A percentile compares a stretch with the other conserved stretches of the same genome.
phyloP scores from a whole-genome alignment of 2,329 filamentous ascomycete genomes.

The Aspergillus intermedius region DNA sequence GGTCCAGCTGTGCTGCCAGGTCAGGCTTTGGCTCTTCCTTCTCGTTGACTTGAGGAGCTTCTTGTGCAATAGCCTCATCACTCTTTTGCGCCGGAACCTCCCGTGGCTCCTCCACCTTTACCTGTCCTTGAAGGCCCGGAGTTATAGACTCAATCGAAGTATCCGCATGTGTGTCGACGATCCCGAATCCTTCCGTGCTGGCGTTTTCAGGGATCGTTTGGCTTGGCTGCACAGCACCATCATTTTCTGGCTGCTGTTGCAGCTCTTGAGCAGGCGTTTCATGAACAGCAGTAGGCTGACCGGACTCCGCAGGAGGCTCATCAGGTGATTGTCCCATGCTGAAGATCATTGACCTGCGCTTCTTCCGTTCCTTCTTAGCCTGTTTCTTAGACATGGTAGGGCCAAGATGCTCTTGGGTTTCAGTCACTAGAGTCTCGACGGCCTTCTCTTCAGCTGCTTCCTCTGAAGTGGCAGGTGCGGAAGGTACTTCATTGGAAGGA shows the following conservation, averaged over 20 bases:
- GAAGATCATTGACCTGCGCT: slow-evolving; percentile 11
- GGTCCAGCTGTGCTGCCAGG: not conserved
- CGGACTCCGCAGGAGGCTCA: too few species aligned
- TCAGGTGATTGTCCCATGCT: too few species aligned
- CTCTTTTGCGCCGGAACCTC: slow-evolving; percentile 9
- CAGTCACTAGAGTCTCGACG: not conserved
- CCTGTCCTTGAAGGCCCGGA: too few species aligned
- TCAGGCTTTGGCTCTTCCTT: not conserved
- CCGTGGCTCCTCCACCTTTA: slow-evolving; percentile 10
- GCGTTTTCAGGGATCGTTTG: too few species aligned
- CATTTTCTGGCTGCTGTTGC: too few species aligned
- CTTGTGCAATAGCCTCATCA: slow-evolving; percentile 4
- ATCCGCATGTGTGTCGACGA: too few species aligned
- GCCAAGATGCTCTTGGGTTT: not conserved
- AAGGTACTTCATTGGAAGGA: not conserved
- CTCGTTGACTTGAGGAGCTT: not conserved
- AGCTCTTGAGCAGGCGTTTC: too few species aligned
- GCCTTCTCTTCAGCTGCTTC: not conserved
- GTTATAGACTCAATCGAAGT: too few species aligned
- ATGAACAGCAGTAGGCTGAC: too few species aligned
- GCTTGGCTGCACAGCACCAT: too few species aligned
- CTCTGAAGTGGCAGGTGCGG: not conserved
- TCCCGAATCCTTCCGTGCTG: too few species aligned
- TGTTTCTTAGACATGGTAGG: slow-evolving; percentile 19
- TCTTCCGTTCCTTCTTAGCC: slow-evolving; percentile 34